These are phyloP conservation scores for Rhytidiadelphus loreus DNA, from an alignment of 225 moss, liverwort and hornwort species.

Conservation along the genomic window DNA sequence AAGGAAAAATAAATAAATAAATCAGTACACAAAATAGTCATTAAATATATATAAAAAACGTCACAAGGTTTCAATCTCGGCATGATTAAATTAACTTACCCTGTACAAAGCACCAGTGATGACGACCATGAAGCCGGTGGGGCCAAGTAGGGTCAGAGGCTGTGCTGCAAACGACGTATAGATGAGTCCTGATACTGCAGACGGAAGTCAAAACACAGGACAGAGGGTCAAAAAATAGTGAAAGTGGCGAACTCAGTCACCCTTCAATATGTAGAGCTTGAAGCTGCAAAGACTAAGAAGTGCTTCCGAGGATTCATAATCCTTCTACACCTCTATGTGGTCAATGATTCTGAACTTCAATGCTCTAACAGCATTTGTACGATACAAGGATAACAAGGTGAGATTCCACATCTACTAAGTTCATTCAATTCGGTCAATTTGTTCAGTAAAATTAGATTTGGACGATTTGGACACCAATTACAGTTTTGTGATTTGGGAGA, in stretches of 20 bases:
- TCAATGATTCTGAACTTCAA: background rate
- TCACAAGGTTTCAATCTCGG: background rate
- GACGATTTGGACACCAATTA: no score
- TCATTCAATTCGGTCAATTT: background rate
- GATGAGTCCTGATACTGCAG: conserved; percentile 56
- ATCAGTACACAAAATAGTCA: background rate
- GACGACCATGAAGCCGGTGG: conserved; percentile 74
- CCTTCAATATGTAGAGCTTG: no score
- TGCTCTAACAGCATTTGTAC: background rate
- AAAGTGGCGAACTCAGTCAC: background rate
- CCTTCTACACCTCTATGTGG: background rate
- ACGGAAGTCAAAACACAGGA: background rate
- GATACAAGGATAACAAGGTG: background rate
- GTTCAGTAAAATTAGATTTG: no score
- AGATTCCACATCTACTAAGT: background rate
- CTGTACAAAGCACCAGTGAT: conserved; percentile 66
- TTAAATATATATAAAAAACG: background rate
- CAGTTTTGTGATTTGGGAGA: no score
- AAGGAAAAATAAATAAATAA: background rate
- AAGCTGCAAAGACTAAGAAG: background rate
- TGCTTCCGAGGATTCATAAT: background rate
- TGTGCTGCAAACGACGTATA: conserved; percentile 57
- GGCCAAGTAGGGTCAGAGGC: conserved; percentile 64
- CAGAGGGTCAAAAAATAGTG: background rate
- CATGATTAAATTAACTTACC: conserved; percentile 1